A percentile compares a stretch with the other conserved stretches of the same genome.
These are phyloP conservation scores for Filosporella fistucella DNA, from an alignment of 495 filamentous ascomycete species.

Conservation along the genomic window DNA sequence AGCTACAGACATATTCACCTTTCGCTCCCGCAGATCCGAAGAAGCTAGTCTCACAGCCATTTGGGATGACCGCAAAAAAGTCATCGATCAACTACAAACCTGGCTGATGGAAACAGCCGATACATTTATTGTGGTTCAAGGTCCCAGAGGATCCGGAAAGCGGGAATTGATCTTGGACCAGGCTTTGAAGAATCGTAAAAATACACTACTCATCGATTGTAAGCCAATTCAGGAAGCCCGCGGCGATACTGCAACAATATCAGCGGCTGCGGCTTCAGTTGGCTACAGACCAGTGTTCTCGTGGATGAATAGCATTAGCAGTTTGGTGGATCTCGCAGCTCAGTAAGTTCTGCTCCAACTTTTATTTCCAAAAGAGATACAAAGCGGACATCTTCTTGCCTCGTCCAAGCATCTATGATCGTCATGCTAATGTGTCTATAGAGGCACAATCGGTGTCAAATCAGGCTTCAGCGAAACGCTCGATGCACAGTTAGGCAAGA, in stretches of 20 bases:
- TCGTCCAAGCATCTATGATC: too few relatives aligned
- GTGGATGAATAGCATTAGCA: conserved; percentile 93
- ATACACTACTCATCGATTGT: conserved; percentile 89
- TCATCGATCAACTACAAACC: conserved; percentile 75
- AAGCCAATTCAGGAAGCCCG: conserved; percentile 89
- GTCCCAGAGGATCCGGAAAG: conserved; percentile 88
- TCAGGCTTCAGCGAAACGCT: conserved; percentile 93
- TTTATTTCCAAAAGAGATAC: too few relatives aligned
- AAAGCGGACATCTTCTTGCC: too few relatives aligned
- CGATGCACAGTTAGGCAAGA: conserved; percentile 87
- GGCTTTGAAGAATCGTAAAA: conserved; percentile 67
- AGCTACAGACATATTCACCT: conserved; percentile 64
- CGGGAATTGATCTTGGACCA: conserved; percentile 82
- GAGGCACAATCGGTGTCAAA: conserved; percentile 91
- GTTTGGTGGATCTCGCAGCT: conserved; percentile 84
- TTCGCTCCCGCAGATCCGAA: conserved; percentile 47
- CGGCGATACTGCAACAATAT: conserved; percentile 85
- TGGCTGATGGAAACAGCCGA: conserved; percentile 84
- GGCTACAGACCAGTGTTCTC: conserved; percentile 93
- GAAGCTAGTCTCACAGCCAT: conserved; percentile 72
- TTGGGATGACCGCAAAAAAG: conserved; percentile 79
- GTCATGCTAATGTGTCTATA: too few relatives aligned
- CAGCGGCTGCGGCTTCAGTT: conserved; percentile 74
- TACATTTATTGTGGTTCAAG: conserved; percentile 93
- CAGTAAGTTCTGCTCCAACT: too few relatives aligned